Conservation (phyloP, 2,329 filamentous ascomycete genomes). For the Exophiala phaeomuriformis region DNA sequence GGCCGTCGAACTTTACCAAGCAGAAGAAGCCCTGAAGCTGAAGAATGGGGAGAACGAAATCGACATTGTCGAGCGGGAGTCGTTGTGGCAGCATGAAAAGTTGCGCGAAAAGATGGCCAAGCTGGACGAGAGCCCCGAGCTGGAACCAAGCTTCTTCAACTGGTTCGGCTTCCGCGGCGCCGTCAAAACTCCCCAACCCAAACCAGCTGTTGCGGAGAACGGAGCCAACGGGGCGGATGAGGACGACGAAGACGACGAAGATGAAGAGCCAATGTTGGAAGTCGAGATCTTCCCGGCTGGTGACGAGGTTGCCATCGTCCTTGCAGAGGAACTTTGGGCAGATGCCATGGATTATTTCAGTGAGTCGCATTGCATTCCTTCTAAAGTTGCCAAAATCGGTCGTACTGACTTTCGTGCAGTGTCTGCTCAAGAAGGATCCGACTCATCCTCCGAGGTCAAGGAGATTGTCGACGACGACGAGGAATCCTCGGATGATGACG, state of each 20-base stretch:
- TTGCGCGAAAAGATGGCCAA: slow-evolving; percentile 31
- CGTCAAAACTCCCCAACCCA: slow-evolving; percentile 60
- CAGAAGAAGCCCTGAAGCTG: slow-evolving; percentile 41
- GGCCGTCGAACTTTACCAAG: slow-evolving; percentile 61
- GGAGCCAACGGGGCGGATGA: slow-evolving; percentile 45
- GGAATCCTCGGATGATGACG: slow-evolving; percentile 43
- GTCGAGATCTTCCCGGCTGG: slow-evolving; percentile 83
- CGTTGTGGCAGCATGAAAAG: slow-evolving; percentile 28
- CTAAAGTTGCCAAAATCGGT: not conserved
- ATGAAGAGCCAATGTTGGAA: slow-evolving; percentile 55
- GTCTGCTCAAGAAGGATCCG: slow-evolving; percentile 36
- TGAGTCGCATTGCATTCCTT: not conserved
- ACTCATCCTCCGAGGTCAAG: slow-evolving; percentile 42
- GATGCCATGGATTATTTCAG: slow-evolving; percentile 27
- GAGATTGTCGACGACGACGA: slow-evolving; percentile 41
- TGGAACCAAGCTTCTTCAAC: slow-evolving; percentile 67
- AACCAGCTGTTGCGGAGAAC: slow-evolving; percentile 52
- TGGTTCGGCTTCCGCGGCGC: slow-evolving; percentile 76
- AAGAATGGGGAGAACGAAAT: slow-evolving; percentile 19
- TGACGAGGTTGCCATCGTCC: slow-evolving; percentile 69
- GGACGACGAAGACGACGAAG: slow-evolving; percentile 41
- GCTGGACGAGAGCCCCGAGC: slow-evolving; percentile 32
- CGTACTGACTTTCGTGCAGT: slow-evolving; percentile 8
- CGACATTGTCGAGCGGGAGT: slow-evolving; percentile 24
- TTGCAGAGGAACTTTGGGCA: slow-evolving; percentile 67